Evolutionary conservation across 441 rosid species (phyloP).

Genomic region (Macaranga tanarius): DNA sequence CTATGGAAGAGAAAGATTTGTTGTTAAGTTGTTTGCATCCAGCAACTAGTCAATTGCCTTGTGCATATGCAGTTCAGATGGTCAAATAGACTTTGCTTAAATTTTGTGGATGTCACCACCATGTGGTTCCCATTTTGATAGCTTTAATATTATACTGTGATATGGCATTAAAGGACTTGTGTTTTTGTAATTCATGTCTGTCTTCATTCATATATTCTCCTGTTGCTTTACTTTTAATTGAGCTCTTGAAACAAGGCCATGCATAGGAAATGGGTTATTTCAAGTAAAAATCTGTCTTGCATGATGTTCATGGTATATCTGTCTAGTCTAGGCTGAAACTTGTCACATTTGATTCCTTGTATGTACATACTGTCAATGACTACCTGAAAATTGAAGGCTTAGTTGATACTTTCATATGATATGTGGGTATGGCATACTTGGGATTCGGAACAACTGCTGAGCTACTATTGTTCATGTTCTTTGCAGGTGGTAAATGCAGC

Average conservation of each 20-base stretch:
- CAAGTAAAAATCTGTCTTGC: neutral
- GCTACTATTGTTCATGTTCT: neutral
- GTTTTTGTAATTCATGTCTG: neutral
- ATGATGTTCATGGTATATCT: neutral
- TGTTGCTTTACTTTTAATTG: neutral
- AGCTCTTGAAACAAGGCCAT: neutral
- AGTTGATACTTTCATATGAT: neutral
- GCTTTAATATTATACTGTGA: neutral
- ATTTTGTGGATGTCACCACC: neutral
- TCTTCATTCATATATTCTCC: neutral
- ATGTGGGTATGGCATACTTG: neutral
- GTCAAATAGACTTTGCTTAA: too few species aligned
- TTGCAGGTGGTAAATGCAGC: slow-evolving; percentile 43
- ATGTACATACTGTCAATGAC: neutral
- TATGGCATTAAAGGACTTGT: neutral
- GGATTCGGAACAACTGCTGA: neutral
- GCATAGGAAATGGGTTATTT: neutral
- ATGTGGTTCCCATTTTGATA: neutral
- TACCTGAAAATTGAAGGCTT: neutral
- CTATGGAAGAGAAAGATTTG: too few species aligned
- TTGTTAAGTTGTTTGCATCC: too few species aligned
- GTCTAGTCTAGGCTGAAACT: neutral
- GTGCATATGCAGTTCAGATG: too few species aligned
- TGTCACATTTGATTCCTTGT: neutral
- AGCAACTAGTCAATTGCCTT: too few species aligned